Evolutionary conservation across 768 basidiomycete species (phyloP).

Genomic region (Lactarius pseudohatsudake): DNA sequence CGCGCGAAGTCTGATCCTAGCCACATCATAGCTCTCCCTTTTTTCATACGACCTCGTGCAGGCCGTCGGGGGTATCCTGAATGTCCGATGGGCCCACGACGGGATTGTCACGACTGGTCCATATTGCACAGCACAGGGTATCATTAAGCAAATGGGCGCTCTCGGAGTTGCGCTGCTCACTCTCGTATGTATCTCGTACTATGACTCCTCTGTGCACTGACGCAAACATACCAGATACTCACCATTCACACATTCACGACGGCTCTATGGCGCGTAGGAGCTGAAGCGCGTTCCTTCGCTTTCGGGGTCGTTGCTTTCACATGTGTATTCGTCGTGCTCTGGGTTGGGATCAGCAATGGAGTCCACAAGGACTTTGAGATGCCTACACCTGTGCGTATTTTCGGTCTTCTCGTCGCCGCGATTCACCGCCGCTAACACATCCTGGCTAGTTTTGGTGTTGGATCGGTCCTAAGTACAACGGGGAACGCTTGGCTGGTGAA

Average conservation of each 20-base stretch:
- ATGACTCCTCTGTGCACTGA: no score
- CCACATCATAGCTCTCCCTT: constrained; percentile 27
- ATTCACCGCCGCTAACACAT: constrained; percentile 2
- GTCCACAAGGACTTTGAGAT: constrained; percentile 31
- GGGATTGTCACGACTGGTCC: no score
- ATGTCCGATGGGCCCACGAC: no score
- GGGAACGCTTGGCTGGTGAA: constrained; percentile 41
- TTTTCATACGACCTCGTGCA: constrained; percentile 38
- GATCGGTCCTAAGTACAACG: constrained; percentile 37
- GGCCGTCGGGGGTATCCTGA: no score
- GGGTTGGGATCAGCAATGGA: constrained; percentile 38
- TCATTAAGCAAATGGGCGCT: no score
- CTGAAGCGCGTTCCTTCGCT: no score
- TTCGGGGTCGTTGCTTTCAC: constrained; percentile 8
- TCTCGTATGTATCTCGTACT: no score
- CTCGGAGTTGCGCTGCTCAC: no score
- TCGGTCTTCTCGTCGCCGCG: constrained; percentile 1
- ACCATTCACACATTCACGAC: no score
- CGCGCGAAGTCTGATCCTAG: constrained; percentile 13
- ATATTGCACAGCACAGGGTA: no score
- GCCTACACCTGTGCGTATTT: constrained; percentile 37
- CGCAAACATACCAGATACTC: no score
- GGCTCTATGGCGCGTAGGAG: no score
- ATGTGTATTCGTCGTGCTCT: constrained; percentile 34
- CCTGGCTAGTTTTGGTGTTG: constrained; percentile 43